Percentiles rank a stretch among this genome's conserved stretches.
Evolutionary conservation across 306 rosid species (phyloP).

Genomic region (Canavalia ensiformis): DNA sequence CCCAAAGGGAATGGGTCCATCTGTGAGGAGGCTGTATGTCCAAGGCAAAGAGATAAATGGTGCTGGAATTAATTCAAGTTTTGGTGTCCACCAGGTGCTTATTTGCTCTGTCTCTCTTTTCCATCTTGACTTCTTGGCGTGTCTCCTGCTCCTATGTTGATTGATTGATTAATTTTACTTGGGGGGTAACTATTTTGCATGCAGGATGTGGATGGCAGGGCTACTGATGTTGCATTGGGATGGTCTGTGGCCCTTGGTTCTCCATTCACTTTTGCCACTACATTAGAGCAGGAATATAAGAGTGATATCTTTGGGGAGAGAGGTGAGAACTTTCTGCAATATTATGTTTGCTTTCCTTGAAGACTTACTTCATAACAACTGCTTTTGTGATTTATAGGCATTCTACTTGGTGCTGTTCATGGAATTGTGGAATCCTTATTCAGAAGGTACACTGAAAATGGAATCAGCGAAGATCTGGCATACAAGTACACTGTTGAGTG

Average conservation of each 20-base stretch:
- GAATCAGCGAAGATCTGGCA: slow-evolving; percentile 89
- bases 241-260: slow-evolving; percentile 99
- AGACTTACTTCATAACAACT: slow-evolving; percentile 32
- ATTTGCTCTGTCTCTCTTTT: not conserved
- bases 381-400: slow-evolving; percentile 63
- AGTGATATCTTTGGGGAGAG: slow-evolving; percentile 99
- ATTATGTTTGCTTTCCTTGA: not conserved
- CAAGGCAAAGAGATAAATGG: slow-evolving; percentile 98
- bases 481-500: slow-evolving; percentile 96
- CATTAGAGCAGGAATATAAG: slow-evolving; percentile 93
- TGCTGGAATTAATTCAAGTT: slow-evolving; percentile 94
- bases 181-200: slow-evolving; percentile 23
- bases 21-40: slow-evolving; percentile 94
- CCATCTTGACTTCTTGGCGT: not conserved
- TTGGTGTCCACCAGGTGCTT: slow-evolving; percentile 88
- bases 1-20: slow-evolving; percentile 99
- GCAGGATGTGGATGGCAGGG: slow-evolving; percentile 97
- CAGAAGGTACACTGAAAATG: slow-evolving; percentile 91
- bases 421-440: slow-evolving; percentile 95
- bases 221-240: slow-evolving; percentile 93
- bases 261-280: slow-evolving; percentile 96
- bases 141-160: slow-evolving; percentile 22
- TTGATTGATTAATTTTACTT: slow-evolving; percentile 17
- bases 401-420: slow-evolving; percentile 98
- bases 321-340: slow-evolving; percentile 57